Percentiles rank a stretch among this genome's conserved stretches.
phyloP scores from a whole-genome alignment of 768 basidiomycete genomes.

The Lactifluus hygrophoroides region DNA sequence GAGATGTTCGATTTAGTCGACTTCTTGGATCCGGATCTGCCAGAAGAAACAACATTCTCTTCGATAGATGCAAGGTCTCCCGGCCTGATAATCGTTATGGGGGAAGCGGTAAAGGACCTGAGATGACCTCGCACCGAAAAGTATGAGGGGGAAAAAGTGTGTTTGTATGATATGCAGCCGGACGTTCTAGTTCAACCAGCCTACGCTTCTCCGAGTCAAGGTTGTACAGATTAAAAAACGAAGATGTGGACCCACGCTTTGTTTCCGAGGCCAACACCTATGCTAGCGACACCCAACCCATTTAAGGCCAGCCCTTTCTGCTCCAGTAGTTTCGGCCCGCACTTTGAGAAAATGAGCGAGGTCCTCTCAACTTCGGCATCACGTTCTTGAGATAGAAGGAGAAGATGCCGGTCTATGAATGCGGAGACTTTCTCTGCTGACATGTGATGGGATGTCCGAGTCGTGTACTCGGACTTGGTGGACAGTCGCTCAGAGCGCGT shows the following conservation, averaged over 20 bases:
- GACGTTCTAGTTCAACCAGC: slow-evolving; percentile 78
- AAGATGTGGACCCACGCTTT: slow-evolving; percentile 53
- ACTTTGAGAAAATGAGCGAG: slow-evolving; percentile 72
- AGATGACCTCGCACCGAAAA: slow-evolving; percentile 45
- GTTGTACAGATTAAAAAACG: slow-evolving; percentile 3
- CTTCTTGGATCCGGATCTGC: slow-evolving; percentile 33
- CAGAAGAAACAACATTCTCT: slow-evolving; percentile 43
- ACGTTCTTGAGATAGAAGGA: slow-evolving; percentile 63
- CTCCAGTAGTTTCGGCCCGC: slow-evolving; percentile 78
- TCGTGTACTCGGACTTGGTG: too few relatives aligned
- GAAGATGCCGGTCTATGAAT: slow-evolving; percentile 62
- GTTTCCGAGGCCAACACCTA: slow-evolving; percentile 85
- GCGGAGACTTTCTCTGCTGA: slow-evolving; percentile 32
- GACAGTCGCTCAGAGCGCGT: too few relatives aligned
- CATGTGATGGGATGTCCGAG: not conserved
- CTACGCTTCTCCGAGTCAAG: slow-evolving; percentile 46
- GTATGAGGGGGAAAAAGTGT: slow-evolving; percentile 78
- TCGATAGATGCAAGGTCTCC: slow-evolving; percentile 88
- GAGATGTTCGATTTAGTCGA: slow-evolving; percentile 41
- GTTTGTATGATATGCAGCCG: slow-evolving; percentile 66
- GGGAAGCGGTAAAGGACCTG: not conserved
- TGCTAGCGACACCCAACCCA: slow-evolving; percentile 57
- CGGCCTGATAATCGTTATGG: slow-evolving; percentile 38
- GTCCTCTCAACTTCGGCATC: slow-evolving; percentile 79
- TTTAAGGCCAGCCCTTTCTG: slow-evolving; percentile 76